Evolutionary conservation across 2,329 filamentous ascomycete species (phyloP).

Genomic region (Fusarium sarcochroum): DNA sequence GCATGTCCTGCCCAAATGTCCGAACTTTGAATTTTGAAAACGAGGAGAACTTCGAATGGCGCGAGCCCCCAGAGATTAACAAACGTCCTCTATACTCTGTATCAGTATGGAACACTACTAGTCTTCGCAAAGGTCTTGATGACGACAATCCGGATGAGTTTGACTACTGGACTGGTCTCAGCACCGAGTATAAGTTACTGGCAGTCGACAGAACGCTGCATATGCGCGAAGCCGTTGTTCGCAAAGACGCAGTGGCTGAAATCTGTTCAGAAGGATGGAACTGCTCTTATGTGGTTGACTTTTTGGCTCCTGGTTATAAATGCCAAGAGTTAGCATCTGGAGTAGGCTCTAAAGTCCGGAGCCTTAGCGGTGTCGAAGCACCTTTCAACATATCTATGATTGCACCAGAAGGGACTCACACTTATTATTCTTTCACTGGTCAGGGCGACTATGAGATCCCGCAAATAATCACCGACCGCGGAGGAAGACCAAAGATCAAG

Average conservation of each 20-base stretch:
- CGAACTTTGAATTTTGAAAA: conserved; percentile 21
- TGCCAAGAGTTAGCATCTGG: conserved; percentile 19
- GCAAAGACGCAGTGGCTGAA: not conserved
- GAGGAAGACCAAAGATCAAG: accelerated
- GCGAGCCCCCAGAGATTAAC: not conserved
- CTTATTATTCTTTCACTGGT: not conserved
- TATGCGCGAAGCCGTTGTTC: not conserved
- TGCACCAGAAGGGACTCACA: not conserved
- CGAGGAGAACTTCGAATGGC: not conserved
- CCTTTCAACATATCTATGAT: conserved; percentile 11
- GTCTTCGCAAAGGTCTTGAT: accelerated
- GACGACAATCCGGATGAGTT: not conserved
- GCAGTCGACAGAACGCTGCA: not conserved
- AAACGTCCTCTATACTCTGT: too few species aligned
- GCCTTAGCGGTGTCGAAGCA: not conserved
- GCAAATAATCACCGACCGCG: too few species aligned
- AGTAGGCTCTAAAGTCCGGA: not conserved
- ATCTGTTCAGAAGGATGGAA: conserved; percentile 2
- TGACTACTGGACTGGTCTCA: not conserved
- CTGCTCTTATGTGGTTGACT: not conserved
- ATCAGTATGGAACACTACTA: not conserved
- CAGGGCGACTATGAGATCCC: not conserved
- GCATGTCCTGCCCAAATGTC: not conserved
- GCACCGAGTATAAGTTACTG: too few species aligned
- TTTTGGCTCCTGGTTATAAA: conserved; percentile 14